phyloP scores from a whole-genome alignment of 108 stramenopile genomes.

The Aurantiochytrium sp. region DNA sequence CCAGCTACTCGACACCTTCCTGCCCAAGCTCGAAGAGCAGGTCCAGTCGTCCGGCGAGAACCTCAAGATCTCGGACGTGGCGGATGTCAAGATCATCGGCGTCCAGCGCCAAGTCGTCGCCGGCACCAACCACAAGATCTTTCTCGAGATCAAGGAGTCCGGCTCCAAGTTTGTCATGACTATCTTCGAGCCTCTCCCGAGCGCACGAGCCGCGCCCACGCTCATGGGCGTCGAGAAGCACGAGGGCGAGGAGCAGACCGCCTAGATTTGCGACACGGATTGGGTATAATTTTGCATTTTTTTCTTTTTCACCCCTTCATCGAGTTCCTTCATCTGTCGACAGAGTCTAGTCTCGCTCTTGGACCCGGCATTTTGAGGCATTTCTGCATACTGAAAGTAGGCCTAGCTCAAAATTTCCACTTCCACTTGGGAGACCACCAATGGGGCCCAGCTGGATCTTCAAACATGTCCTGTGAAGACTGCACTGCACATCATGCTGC shows the following conservation, averaged over 20 bases:
- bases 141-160: neutral
- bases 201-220: neutral
- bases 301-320: too few relatives aligned
- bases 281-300: too few relatives aligned
- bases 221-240: conserved; percentile 9
- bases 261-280: too few relatives aligned
- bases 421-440: too few relatives aligned
- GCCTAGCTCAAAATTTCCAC: too few relatives aligned
- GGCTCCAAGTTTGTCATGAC: neutral
- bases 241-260: neutral
- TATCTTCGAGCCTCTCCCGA: neutral
- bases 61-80: neutral
- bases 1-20: neutral
- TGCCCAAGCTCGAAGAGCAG: neutral
- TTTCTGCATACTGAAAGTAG: too few relatives aligned
- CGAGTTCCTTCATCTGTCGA: too few relatives aligned
- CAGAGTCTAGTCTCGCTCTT: too few relatives aligned
- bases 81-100: neutral
- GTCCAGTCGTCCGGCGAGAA: neutral
- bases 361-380: too few relatives aligned
- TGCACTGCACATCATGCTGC: too few relatives aligned
- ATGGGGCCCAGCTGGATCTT: too few relatives aligned
- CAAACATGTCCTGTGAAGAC: too few relatives aligned
- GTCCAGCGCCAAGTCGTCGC: conserved; percentile 3
- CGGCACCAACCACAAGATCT: neutral